Percentiles rank a stretch among this genome's conserved stretches.
Evolutionary conservation across 169 alveolate genomes (phyloP).

Genomic region (Cryptosporidium parvum): DNA sequence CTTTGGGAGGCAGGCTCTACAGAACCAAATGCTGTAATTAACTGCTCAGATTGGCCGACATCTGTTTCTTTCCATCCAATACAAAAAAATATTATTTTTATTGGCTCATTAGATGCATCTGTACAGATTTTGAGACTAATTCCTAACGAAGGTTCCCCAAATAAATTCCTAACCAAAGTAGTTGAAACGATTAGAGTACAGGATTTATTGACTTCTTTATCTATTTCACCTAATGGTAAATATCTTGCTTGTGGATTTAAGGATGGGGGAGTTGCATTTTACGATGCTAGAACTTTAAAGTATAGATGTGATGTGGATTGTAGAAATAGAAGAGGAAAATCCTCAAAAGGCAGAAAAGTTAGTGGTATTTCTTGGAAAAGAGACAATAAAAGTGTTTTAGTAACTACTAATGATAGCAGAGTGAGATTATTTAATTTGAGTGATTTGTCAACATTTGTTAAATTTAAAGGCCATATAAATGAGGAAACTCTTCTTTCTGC

Average conservation of each 20-base stretch:
- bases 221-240: slow-evolving; percentile 72
- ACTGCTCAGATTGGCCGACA: slow-evolving; percentile 74
- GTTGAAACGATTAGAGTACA: slow-evolving; percentile 66
- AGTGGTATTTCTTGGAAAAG: slow-evolving; percentile 68
- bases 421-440: slow-evolving; percentile 55
- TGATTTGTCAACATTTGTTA: slow-evolving; percentile 71
- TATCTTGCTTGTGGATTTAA: slow-evolving; percentile 72
- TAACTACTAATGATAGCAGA: slow-evolving; percentile 73
- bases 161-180: slow-evolving; percentile 18
- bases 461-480: slow-evolving; percentile 59
- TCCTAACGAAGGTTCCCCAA: background rate
- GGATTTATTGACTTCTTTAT: slow-evolving; percentile 43
- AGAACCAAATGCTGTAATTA: slow-evolving; percentile 42
- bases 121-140: slow-evolving; percentile 48
- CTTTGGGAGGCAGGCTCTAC: slow-evolving; percentile 59
- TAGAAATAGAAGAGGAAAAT: slow-evolving; percentile 70
- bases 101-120: slow-evolving; percentile 70
- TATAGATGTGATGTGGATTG: slow-evolving; percentile 73
- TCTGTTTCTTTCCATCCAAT: slow-evolving; percentile 68
- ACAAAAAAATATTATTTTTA: slow-evolving; percentile 38
- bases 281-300: slow-evolving; percentile 70
- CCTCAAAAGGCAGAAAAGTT: slow-evolving; percentile 71
- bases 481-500: slow-evolving; percentile 70
- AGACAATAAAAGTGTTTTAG: slow-evolving; percentile 60
- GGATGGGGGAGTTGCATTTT: slow-evolving; percentile 74